Percentiles rank a stretch among this genome's conserved stretches.
Evolutionary conservation across 371 early-diverging fungal species (phyloP).

Genomic region (Funneliformis caledonium): DNA sequence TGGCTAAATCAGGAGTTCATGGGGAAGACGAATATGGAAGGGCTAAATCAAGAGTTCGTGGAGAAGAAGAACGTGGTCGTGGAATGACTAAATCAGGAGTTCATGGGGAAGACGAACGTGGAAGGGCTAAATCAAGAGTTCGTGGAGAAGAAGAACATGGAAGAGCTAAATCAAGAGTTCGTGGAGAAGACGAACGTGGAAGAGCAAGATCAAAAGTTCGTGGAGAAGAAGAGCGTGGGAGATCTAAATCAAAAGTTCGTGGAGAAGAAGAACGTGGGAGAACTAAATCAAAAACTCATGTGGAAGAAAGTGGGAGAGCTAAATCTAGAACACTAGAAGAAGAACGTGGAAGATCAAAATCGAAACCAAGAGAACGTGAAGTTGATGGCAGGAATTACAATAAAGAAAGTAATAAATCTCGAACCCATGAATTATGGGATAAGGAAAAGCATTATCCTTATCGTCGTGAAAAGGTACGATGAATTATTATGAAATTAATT

Average conservation of each 20-base stretch:
- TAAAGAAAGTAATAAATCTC: neutral
- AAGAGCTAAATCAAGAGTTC: neutral
- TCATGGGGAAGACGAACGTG: neutral
- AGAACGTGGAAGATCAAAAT: constrained; percentile 24
- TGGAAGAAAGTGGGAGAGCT: neutral
- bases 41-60: neutral
- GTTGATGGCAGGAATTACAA: neutral
- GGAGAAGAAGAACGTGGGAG: neutral
- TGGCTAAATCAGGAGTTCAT: neutral
- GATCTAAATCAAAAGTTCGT: neutral
- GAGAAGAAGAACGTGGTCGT: neutral
- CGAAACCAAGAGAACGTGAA: neutral
- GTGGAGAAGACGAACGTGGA: constrained; percentile 18
- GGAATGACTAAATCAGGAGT: neutral
- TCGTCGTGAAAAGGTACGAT: neutral
- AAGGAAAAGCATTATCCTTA: neutral
- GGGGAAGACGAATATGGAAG: neutral
- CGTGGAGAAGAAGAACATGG: neutral
- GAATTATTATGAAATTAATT: neutral
- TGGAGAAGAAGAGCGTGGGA: neutral
- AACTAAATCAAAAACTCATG: neutral
- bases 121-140: neutral
- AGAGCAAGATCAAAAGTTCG: neutral
- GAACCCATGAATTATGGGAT: neutral
- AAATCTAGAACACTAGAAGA: constrained; percentile 1